These are phyloP conservation scores for Wallacemonas sp. DNA, from an alignment of 208 protist species.

Conservation along the genomic window DNA sequence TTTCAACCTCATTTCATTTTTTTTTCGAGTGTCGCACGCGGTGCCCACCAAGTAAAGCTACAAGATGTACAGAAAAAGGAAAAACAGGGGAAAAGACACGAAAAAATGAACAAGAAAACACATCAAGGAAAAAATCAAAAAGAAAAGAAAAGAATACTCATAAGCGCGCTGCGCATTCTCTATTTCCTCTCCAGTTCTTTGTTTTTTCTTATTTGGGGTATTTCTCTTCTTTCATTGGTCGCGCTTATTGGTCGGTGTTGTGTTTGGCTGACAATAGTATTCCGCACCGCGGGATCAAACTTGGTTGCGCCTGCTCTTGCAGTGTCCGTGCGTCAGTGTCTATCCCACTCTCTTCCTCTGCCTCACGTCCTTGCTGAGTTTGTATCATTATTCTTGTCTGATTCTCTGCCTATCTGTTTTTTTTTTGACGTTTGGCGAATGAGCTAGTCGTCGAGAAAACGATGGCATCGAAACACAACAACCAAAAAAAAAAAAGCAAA, in stretches of 20 bases:
- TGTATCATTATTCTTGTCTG: too few species aligned
- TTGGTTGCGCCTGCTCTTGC: too few species aligned
- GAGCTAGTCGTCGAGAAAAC: neutral
- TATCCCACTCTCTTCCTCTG: too few species aligned
- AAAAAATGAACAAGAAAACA: conserved; percentile 11
- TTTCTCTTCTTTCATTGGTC: neutral
- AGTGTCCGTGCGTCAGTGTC: too few species aligned
- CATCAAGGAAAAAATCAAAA: conserved; percentile 18
- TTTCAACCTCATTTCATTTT: neutral
- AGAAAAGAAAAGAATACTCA: neutral
- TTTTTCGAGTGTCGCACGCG: neutral
- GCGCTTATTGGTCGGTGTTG: too few species aligned
- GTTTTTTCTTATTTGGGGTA: neutral
- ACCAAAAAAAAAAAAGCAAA: neutral
- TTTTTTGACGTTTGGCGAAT: too few species aligned
- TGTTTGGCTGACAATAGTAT: too few species aligned
- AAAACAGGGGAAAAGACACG: conserved; percentile 10
- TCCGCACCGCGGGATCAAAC: too few species aligned
- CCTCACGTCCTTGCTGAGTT: too few species aligned
- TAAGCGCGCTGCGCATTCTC: neutral
- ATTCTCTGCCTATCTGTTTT: too few species aligned
- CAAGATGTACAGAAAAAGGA: conserved; percentile 20
- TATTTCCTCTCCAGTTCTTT: conserved; percentile 13
- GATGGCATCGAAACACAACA: conserved; percentile 5
- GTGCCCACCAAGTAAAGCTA: conserved; percentile 9